Evolutionary conservation across 2,329 filamentous ascomycete genomes (phyloP), one percentile per base, ranked within the genome.

Genomic region (Aspergillus thermomutatus): DNA sequence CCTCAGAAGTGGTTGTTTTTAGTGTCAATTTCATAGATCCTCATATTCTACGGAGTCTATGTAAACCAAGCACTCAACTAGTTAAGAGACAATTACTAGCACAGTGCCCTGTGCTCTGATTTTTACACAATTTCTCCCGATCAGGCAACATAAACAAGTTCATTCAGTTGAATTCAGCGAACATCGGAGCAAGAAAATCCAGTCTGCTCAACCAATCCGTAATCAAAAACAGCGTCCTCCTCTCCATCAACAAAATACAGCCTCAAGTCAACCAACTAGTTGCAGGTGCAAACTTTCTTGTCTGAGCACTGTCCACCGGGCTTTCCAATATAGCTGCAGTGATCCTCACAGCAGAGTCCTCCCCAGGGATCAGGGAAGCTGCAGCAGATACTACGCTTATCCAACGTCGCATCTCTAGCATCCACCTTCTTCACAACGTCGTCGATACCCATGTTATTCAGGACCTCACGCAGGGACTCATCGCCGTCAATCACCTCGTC

Each of bases 311-410:
- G 52, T 27, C 52, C 52, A 37, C 52, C 52, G 21, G 45, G 28
- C 52, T 53, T 53, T 17, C 52, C 52, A 23, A 53, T 53, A 6
- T 28, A 49, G 17, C 10, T 9, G 28, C 52, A 53, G 43, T 53
- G 52, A 37, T 40, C 31, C 26, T 53, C 52, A 27, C 52, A 53
- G 45, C 45, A 28, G 19, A 48, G 27, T 40, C 52, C 52, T 3
- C 45, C 28, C 9, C 6, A 49, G 2, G 52, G 52, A 4, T 40
- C 10, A 5, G 43, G 43, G 51, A 53, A 40, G 45, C 21, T 53
- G 31, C 52, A 53, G 52, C 45, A 41, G 43, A 49, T 40, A 19
- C 52, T 53, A 21, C 52, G 41, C 52, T 53, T 49, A 23, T 49
- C 52, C 14, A 53, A 23, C 6, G 21, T 8, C 3, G 14, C 21